Evolutionary conservation across 768 basidiomycete genomes (phyloP), one percentile per base, ranked within the genome.

Genomic region (Tephrocybe sp.): DNA sequence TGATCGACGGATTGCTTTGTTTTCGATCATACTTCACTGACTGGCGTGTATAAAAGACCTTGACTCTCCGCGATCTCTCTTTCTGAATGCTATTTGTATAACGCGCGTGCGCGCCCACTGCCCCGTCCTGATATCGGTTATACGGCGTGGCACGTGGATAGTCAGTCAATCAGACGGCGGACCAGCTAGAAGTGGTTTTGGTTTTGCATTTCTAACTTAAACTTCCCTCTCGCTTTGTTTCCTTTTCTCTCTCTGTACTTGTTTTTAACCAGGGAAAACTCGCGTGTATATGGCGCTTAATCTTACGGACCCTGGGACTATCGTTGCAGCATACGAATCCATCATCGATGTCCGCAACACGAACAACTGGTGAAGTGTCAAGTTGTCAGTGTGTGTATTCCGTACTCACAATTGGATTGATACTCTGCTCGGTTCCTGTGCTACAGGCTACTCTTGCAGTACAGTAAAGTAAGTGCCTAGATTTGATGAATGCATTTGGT

Each of bases 391-490:
- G 22, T 25, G 28, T 25, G 30, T 28, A 16, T 36, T 40, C 38
- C 12, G 19, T 16, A 15, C 21, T 32, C 8, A 36, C 44, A 21
- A 22, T 5, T n/a, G 30, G 12, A 32, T 16, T 27, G 24, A 18
- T 15, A 22, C 27, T 40, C 27, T 36, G 27, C 6, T 9, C 27
- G 5, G 22, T 8, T 25, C 21, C 3, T 12, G 11, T 40, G n/a
- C n/a, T 9, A 5, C 11, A 61, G 60, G 60, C 35, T 61, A 30
- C 45, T 61, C 35, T 44, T 61, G 30, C 54, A 57, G 27, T 61
- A 61, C 41, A 50, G 55, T 15, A 61, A 55, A 48, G 60, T 61
- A 45, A 38, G 57, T 56, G 36, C 51, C 22, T 19, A 19, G 27
- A 13, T 36, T 38, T 30, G 41, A 47, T 21, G 42, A 24, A 47